Percentiles rank a stretch among this genome's conserved stretches.
Evolutionary conservation across 208 protist species (phyloP).

Genomic region (Leishmania turanica): DNA sequence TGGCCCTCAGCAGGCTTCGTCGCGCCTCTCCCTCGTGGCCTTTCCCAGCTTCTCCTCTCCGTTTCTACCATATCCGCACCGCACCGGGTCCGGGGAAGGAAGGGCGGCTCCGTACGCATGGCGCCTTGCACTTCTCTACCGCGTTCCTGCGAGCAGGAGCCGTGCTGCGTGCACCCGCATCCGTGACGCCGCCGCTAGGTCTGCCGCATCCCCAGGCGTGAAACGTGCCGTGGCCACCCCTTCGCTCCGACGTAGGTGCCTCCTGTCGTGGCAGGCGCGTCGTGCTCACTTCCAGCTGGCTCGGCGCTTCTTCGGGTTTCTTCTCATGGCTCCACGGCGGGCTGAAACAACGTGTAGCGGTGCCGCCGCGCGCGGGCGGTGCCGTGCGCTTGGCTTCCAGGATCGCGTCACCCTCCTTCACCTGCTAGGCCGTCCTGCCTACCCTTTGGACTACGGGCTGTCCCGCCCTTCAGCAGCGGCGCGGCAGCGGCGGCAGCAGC

Average conservation of each 20-base stretch:
- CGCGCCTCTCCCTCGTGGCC: slow-evolving; percentile 7
- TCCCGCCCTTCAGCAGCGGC: slow-evolving; percentile 19
- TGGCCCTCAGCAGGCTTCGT: not conserved
- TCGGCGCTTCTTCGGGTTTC: slow-evolving; percentile 25
- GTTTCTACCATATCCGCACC: slow-evolving; percentile 8
- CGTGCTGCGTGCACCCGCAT: not conserved
- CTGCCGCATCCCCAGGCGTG: not conserved
- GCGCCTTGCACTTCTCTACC: slow-evolving; percentile 16
- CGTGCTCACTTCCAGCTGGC: slow-evolving; percentile 30
- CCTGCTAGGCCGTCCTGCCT: slow-evolving; percentile 49
- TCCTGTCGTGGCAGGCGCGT: slow-evolving; percentile 5
- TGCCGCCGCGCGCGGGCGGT: slow-evolving; percentile 6
- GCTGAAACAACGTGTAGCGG: not conserved
- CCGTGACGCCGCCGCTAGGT: not conserved
- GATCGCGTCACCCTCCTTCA: slow-evolving; percentile 56
- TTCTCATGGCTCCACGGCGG: slow-evolving; percentile 8
- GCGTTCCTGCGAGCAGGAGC: not conserved
- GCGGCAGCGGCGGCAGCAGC: slow-evolving; percentile 10
- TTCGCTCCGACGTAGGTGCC: not conserved
- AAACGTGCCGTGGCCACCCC: not conserved
- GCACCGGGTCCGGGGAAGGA: not conserved
- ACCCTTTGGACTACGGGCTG: slow-evolving; percentile 37
- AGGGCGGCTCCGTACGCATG: slow-evolving; percentile 10
- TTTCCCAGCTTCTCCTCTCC: slow-evolving; percentile 25
- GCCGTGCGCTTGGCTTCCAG: slow-evolving; percentile 39